Evolutionary conservation across 2,329 filamentous ascomycete genomes (phyloP).

Genomic region (Teratosphaeriaceae sp.): DNA sequence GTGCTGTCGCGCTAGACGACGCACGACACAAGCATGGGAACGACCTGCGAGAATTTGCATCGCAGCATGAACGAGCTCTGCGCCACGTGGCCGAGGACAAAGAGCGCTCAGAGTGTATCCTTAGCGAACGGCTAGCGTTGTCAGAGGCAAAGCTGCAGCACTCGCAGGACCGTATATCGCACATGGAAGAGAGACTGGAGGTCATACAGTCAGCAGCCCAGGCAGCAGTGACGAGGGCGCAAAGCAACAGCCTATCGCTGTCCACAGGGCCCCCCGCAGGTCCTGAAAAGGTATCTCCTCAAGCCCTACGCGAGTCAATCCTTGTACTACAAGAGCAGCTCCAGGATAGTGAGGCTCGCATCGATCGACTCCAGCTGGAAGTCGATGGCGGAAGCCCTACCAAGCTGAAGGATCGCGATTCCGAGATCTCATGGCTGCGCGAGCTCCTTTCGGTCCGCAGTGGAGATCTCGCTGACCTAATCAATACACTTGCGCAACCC

Average conservation of each 20-base stretch:
- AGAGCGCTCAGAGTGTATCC: constrained; percentile 69
- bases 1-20: constrained; percentile 48
- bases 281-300: constrained; percentile 85
- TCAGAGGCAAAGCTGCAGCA: constrained; percentile 80
- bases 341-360: constrained; percentile 83
- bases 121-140: constrained; percentile 73
- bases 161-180: constrained; percentile 74
- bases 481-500: constrained; percentile 67
- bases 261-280: constrained; percentile 47
- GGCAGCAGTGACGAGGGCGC: constrained; percentile 65
- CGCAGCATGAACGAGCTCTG: constrained; percentile 50
- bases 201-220: constrained; percentile 82
- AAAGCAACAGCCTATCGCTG: constrained; percentile 17
- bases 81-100: constrained; percentile 64
- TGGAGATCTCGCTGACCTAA: constrained; percentile 88
- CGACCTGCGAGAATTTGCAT: constrained; percentile 40
- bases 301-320: constrained; percentile 92
- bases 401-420: constrained; percentile 86
- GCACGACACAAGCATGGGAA: constrained; percentile 50
- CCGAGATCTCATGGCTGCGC: constrained; percentile 90
- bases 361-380: constrained; percentile 76
- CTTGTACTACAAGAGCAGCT: constrained; percentile 94
- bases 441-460: constrained; percentile 87
- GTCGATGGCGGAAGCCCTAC: constrained; percentile 70
- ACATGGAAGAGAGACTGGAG: constrained; percentile 85